Base-by-base conservation (phyloP, 805 yeast genomes). In the Saccharomyces cerevisiae region DNA sequence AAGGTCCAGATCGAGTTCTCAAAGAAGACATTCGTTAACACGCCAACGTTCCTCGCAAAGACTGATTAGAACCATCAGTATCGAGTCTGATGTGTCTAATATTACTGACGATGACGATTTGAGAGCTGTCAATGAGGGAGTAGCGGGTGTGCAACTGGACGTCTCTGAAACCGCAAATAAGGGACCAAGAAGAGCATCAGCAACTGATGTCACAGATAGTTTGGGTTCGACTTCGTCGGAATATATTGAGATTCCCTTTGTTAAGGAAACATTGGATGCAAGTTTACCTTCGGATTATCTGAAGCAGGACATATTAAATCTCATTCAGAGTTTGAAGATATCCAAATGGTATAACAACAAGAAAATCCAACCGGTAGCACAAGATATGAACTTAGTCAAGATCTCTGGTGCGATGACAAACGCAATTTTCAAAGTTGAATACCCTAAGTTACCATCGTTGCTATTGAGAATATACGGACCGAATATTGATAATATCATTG, bases 371-470 rank as follows among this genome's bases (percentile, higher is more conserved):
- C 43, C 43, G 11, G 22, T 36, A 22, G 43, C 43, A 17, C 43
- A 36, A 21, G 70, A 73, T 41, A 69, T 92, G 43, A 74, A 70
- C 24, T 69, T 91, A 22, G 75, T 72, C 46, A 78, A 96, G 59
- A 89, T 94, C 50, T 81, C 88, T 41, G 98, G 99, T 22, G 99
- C 99, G 0, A 77, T 94, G 68, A 94, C 98, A 22, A 94, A 94
- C 69, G 85, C 91, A 32, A 87, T 92, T 53, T 94, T 86, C 69
- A 83, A 83, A 63, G 79, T 94, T 2, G 84, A 79, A 62, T 84
- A 87, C 52, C 82, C 82, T 0, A 55, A 64, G 61, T 81, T 76
- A 60, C 91, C 86, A 26, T 72, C 82, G 10, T 72, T 94, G 36
- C 72, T 94, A 47, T 73, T 94, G 57, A 74, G 99, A 60, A 81